Evolutionary conservation across 306 rosid genomes (phyloP), one percentile per base, ranked within the genome.

Genomic region (Vigna hirtella): DNA sequence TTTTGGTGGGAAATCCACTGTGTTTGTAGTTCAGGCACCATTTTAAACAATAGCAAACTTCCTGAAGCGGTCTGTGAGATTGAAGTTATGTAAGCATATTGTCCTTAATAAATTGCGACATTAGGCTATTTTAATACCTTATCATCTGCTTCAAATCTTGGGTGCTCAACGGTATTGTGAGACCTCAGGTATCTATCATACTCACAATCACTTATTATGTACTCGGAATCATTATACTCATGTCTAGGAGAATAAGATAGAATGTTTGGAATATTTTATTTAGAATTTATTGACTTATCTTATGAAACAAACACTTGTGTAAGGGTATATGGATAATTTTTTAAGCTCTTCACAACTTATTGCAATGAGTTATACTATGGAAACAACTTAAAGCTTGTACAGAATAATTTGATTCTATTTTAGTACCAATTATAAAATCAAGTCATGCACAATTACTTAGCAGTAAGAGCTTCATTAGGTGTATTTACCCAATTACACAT

Each of bases 21-120:
- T 17, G n/a, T 17, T 68, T 2, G 36, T 53, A 17, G 36, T 42
- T 48, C 58, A n/a, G 72, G 38, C 8, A 42, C 62, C 38, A 47
- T 57, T 78, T 7, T 43, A 67, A 43, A 56, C 76, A 26, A 69
- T 45, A 24, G 74, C 58, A 53, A 66, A 30, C 61, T 28, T 56
- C 69, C 45, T 78, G 36, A 67, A 67, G 70, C 63, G 26, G n/a
- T 45, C 52, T 77, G 56, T 20, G 47, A 22, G 65, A 76, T 51
- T 38, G 69, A 76, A 34, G 53, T 40, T 16, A 30, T 53, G 22
- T 53, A 28, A 77, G 20, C 47, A 67, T 38, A 52, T 66, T 38
- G 20, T 45, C 32, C 73, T 1, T 14, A 24, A 14, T 20, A 40
- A 50, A 63, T 63, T 76, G 42, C 18, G 4, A 40, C 13, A 76